Evolutionary conservation across 805 yeast genomes (phyloP).

Genomic region (Scheffersomyces stipitis): DNA sequence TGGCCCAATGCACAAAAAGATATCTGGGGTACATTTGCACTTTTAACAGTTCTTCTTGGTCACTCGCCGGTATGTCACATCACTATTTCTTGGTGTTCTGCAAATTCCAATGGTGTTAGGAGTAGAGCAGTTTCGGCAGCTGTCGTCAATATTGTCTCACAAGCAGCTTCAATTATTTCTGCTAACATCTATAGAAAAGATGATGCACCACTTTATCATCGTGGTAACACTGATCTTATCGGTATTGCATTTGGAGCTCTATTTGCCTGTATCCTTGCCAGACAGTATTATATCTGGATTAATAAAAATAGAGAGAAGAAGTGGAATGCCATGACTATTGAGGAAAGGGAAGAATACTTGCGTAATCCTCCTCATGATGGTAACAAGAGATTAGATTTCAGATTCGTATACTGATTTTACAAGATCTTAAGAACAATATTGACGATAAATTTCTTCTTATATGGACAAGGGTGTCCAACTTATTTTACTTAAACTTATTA

Average conservation of each 20-base stretch:
- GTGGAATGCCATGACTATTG: slow-evolving; percentile 53
- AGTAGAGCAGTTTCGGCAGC: slow-evolving; percentile 66
- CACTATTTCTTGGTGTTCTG: slow-evolving; percentile 59
- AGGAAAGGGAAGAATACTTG: slow-evolving; percentile 51
- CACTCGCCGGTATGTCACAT: slow-evolving; percentile 53
- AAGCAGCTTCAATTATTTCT: slow-evolving; percentile 53
- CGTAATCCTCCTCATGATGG: slow-evolving; percentile 51
- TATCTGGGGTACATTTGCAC: slow-evolving; percentile 43
- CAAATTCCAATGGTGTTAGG: slow-evolving; percentile 62
- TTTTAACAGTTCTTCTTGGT: slow-evolving; percentile 39
- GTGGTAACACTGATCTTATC: slow-evolving; percentile 52
- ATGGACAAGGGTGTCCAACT: neutral
- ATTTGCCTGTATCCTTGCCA: slow-evolving; percentile 25
- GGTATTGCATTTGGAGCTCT: slow-evolving; percentile 34
- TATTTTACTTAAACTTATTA: neutral
- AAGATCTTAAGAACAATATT: too few relatives aligned
- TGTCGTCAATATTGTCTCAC: slow-evolving; percentile 62
- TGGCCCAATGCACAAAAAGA: slow-evolving; percentile 42
- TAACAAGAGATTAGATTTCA: slow-evolving; percentile 53
- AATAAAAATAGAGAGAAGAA: slow-evolving; percentile 42
- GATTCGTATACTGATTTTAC: slow-evolving; percentile 29
- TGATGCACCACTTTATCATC: slow-evolving; percentile 59
- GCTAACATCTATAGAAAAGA: slow-evolving; percentile 55
- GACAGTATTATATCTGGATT: slow-evolving; percentile 39
- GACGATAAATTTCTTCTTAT: neutral